Conservation (phyloP, 2,329 filamentous ascomycete species). For the Xylaria polymorpha region DNA sequence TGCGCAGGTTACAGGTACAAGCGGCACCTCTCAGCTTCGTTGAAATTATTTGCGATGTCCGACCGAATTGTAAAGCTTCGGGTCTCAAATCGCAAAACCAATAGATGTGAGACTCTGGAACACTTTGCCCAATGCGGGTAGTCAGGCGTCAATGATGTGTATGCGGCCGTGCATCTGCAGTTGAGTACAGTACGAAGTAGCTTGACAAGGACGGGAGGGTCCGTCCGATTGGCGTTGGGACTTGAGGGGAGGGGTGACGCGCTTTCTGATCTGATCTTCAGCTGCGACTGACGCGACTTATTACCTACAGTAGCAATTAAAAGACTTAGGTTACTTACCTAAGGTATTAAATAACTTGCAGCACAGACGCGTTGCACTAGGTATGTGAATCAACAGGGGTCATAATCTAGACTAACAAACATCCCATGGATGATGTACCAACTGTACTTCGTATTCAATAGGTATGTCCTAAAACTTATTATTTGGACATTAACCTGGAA, state of each 20-base stretch:
- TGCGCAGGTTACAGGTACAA: background rate
- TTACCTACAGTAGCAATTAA: no score
- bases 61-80: background rate
- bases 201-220: background rate
- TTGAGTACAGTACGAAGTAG: background rate
- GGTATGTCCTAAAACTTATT: background rate
- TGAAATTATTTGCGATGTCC: background rate
- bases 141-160: slow-evolving; percentile 21
- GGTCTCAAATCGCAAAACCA: background rate
- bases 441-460: background rate
- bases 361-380: slow-evolving; percentile 28
- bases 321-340: no score
- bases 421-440: background rate
- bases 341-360: background rate
- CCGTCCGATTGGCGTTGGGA: slow-evolving; percentile 9
- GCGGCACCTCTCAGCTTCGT: background rate
- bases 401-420: background rate
- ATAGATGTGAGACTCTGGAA: background rate
- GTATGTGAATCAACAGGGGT: slow-evolving; percentile 12
- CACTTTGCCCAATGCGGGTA: slow-evolving; percentile 31
- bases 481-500: background rate
- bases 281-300: slow-evolving; percentile 21
- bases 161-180: background rate
- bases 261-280: slow-evolving; percentile 18
- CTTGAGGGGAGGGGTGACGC: slow-evolving; percentile 28